Evolutionary conservation across 331 rosid species (phyloP).

Genomic region (Prunus yedoensis): DNA sequence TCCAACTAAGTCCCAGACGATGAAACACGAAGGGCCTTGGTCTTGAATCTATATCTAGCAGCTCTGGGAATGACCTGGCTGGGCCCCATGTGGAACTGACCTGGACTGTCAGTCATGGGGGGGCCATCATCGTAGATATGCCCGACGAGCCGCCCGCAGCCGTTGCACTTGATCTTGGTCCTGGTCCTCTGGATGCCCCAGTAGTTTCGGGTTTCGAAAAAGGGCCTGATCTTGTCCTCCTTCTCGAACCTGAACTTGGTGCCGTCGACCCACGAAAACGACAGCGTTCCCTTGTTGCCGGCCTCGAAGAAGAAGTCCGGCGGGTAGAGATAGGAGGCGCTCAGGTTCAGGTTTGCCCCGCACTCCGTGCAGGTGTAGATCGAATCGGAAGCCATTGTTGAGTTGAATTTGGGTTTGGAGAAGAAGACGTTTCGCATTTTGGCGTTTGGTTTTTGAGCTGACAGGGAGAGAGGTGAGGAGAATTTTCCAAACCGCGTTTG

Average conservation of each 20-base stretch:
- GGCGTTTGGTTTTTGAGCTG: not conserved
- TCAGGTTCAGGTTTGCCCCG: constrained; percentile 60
- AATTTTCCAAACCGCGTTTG: constrained; percentile 7
- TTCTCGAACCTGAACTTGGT: constrained; percentile 67
- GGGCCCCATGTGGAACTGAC: constrained; percentile 85
- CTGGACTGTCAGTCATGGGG: constrained; percentile 61
- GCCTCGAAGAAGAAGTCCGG: constrained; percentile 80
- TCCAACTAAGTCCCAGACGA: constrained; percentile 22
- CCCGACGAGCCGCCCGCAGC: constrained; percentile 57
- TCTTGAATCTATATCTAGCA: constrained; percentile 73
- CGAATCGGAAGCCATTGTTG: constrained; percentile 30
- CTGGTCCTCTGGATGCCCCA: constrained; percentile 94
- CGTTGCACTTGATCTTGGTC: constrained; percentile 71
- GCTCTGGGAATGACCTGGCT: constrained; percentile 91
- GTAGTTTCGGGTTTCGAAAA: constrained; percentile 73
- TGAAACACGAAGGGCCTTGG: constrained; percentile 61
- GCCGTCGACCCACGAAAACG: constrained; percentile 62
- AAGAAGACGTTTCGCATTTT: not conserved
- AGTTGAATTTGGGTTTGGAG: not conserved
- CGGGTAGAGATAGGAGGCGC: constrained; percentile 48
- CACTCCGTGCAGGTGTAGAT: constrained; percentile 64
- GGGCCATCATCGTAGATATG: constrained; percentile 86
- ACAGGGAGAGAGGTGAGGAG: not conserved
- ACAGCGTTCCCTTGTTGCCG: constrained; percentile 71
- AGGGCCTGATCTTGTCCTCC: constrained; percentile 80